Evolutionary conservation across 441 rosid genomes (phyloP), one percentile per base, ranked within the genome.

Genomic region (Brassica balearica): DNA sequence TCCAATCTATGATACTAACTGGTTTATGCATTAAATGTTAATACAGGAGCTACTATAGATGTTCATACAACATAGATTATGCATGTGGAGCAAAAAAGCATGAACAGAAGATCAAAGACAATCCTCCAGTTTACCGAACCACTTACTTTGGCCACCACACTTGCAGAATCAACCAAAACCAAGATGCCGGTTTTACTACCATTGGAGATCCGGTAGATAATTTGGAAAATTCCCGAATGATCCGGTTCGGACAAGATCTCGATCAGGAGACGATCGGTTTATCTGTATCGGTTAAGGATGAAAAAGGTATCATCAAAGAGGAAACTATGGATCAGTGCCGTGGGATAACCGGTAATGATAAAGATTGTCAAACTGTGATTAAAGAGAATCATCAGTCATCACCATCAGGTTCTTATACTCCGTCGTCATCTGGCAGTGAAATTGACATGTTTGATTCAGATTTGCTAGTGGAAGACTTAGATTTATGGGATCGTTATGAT

Each of bases 91-190:
- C 82, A 69, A 79, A 68, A 69, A 79, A 79, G 43, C 78, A 79
- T n/a, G 82, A 79, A 56, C 72, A 75, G 4, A 70, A 70, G 64
- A 70, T 80, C 65, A 74, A 80, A 80, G 82, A 80, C 34, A 70
- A 64, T 6, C 82, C 82, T 80, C 79, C 82, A 23, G 79, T 80
- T 69, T 80, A 80, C 46, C 68, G 82, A 75, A 80, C 82, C 69
- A 80, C 79, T 65, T 80, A 80, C 68, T 65, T 75, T n/a, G 82
- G 82, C 1, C 76, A 70, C 10, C 82, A 80, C 76, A 75, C 79
- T 65, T 80, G 82, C 66, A 41, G 64, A 1, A 65, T 27, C 58
- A 70, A 15, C 38, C 65, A 80, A 19, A 69, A 55, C 2, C 71
- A 74, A 56, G 68, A 75, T 58, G 53, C 10, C 0, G 20, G 2